These are phyloP conservation scores for Zasmidium angulare DNA, from an alignment of 2,329 filamentous ascomycete species.

Conservation along the genomic window DNA sequence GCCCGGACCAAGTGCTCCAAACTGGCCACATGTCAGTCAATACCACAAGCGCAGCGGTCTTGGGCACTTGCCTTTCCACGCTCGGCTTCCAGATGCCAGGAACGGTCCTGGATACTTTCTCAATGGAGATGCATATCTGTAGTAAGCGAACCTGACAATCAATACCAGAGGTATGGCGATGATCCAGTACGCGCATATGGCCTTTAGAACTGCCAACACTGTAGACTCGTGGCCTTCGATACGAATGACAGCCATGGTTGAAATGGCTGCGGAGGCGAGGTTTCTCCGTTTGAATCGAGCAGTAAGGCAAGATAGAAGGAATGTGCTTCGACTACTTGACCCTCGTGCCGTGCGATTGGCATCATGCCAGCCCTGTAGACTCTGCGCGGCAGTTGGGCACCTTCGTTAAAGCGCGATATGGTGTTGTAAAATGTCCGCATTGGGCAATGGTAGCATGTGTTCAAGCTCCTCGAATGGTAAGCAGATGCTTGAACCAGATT, in stretches of 20 bases:
- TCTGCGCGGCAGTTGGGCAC: background rate
- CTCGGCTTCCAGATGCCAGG: slow-evolving; percentile 31
- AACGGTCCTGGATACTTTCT: slow-evolving; percentile 31
- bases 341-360: too few species aligned
- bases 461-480: too few species aligned
- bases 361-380: too few species aligned
- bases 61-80: slow-evolving; percentile 27
- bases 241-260: slow-evolving; percentile 21
- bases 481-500: too few species aligned
- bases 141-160: slow-evolving; percentile 32
- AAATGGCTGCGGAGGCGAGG: slow-evolving; percentile 8
- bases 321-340: too few species aligned
- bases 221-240: slow-evolving; percentile 11
- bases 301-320: background rate
- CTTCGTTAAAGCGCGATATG: background rate
- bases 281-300: background rate
- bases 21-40: slow-evolving; percentile 11
- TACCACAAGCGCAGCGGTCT: background rate
- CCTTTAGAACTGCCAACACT: slow-evolving; percentile 17
- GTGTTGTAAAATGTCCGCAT: background rate
- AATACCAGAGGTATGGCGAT: slow-evolving; percentile 25
- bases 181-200: slow-evolving; percentile 22
- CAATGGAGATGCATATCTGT: slow-evolving; percentile 30
- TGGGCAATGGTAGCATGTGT: background rate
- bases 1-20: slow-evolving; percentile 24